Base-by-base conservation (phyloP, 129 eudicot genomes). In the Solidago caesia region DNA sequence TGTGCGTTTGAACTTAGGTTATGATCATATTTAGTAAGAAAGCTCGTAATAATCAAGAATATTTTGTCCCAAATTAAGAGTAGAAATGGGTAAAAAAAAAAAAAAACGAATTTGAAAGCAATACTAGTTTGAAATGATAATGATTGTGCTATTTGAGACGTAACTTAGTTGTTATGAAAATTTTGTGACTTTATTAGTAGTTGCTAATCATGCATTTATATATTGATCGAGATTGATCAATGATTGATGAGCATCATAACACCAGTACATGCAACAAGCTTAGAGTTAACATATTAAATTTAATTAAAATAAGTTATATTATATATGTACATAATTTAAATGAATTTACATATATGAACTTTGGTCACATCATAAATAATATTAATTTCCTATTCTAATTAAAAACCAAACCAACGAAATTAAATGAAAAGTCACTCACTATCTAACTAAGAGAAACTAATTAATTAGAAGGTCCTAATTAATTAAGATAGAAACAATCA, bases 271-370 rank as follows among this genome's bases (percentile, higher is more conserved):
- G 13, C 21, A 57, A 41, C 77, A 67, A 75, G 48, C 79, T 64
- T 51, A 52, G 56, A 64, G 33, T 26, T 66, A 33, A 44, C 42
- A 62, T 21, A 21, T 70, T 49, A 11, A 44, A 44, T 58, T 77
- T 49, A 64, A 45, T 71, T 71, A 33, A 3, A 33, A 33, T 33
- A 33, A 33, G 39, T 33, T 33, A 33, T 33, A 33, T 33, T 1
- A 1, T 33, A 29, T 29, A 72, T 79, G 74, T 79, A 79, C 83
- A 79, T 47, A 73, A 72, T 65, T 55, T 44, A 65, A 79, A 53
- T 33, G 61, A 79, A 73, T 73, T 66, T 77, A 77, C 81, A 77
- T 21, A 21, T 21, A 21, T 59, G 55, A 61, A 60, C 12, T 69
- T 68, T 77, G 61, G 75, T 61, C 45, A 68, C 75, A 66, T 44